A percentile compares a stretch with the other conserved stretches of the same genome.
phyloP scores from a whole-genome alignment of 495 filamentous ascomycete species.

The Tuber magnatum region DNA sequence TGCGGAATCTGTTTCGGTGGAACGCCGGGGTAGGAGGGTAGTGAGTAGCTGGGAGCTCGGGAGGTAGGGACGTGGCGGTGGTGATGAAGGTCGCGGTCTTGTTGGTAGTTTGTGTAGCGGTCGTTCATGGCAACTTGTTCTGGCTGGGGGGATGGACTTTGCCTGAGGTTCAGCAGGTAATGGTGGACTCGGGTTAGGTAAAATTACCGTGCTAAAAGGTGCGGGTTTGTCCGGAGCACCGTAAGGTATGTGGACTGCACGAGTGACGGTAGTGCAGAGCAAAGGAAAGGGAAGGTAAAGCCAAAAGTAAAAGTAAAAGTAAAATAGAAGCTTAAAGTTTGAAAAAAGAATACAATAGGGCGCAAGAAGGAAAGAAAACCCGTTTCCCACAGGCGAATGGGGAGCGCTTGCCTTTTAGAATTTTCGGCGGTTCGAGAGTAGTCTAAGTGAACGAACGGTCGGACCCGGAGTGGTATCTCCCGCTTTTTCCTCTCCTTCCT shows the following conservation, averaged over 20 bases:
- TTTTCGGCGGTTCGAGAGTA: neutral
- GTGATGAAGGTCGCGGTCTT: conserved; percentile 29
- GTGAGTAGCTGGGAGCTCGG: conserved; percentile 36
- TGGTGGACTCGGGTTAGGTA: conserved; percentile 27
- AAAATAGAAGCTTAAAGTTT: neutral
- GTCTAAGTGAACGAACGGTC: conserved; percentile 4
- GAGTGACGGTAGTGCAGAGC: neutral
- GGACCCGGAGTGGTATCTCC: neutral
- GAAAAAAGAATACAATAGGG: conserved; percentile 8
- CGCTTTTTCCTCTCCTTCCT: conserved; percentile 15
- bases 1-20: conserved; percentile 35
- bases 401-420: neutral
- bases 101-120: conserved; percentile 9
- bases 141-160: conserved; percentile 8
- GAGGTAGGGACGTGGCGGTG: conserved; percentile 26
- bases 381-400: conserved; percentile 1
- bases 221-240: neutral
- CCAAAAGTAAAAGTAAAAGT: neutral
- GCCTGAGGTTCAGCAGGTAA: conserved; percentile 28
- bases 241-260: neutral
- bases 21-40: conserved; percentile 32
- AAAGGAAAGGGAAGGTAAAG: neutral
- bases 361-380: conserved; percentile 8
- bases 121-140: conserved; percentile 14
- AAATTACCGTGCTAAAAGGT: conserved; percentile 16